Evolutionary conservation across 345 rosid genomes (phyloP), one percentile per base, ranked within the genome.

Genomic region (Eucalyptus regnans): DNA sequence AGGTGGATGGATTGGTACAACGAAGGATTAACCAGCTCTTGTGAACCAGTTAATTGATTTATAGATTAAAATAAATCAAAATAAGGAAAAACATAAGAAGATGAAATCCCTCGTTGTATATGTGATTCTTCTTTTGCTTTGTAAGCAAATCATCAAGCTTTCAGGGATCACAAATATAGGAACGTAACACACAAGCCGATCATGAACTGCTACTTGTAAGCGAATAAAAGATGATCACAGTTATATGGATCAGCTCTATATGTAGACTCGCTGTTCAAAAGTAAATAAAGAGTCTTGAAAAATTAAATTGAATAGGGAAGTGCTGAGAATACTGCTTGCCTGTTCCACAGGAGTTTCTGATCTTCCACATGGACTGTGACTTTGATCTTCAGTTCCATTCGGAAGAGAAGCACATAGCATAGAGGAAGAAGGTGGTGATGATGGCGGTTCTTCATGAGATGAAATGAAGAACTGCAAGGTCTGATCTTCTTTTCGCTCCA

Each of bases 401-500:
- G 87, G 44, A 51, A 31, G 54, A 56, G 87, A 50, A 51, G 87
- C 87, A 86, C 4, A 51, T 18, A 56, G 87, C 44, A 37, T 76
- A 37, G 83, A 76, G 83, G 83, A 37, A 76, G 37, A 49, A 33
- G 89, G 44, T 15, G 71, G 50, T 80, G 62, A 10, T 88, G 93
- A 51, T 50, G 88, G 14, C 1, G 27, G 83, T 20, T 76, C 48
- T 76, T 76, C 48, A 76, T 76, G 83, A 76, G 83, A 48, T 41
- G 48, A 76, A 76, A 76, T 76, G 83, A 76, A 76, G 46, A 76
- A 76, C 83, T 76, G 83, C 48, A 76, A 9, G 83, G 83, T 76
- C 83, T 88, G 92, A 31, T 92, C 93, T 86, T 89, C 90, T n/a
- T 88, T 90, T 37, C 86, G 58, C 46, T 89, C 91, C 66, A 50